A percentile compares a stretch with the other conserved stretches of the same genome.
Evolutionary conservation across 2,329 filamentous ascomycete genomes (phyloP).

Genomic region (Aspergillus tanneri): DNA sequence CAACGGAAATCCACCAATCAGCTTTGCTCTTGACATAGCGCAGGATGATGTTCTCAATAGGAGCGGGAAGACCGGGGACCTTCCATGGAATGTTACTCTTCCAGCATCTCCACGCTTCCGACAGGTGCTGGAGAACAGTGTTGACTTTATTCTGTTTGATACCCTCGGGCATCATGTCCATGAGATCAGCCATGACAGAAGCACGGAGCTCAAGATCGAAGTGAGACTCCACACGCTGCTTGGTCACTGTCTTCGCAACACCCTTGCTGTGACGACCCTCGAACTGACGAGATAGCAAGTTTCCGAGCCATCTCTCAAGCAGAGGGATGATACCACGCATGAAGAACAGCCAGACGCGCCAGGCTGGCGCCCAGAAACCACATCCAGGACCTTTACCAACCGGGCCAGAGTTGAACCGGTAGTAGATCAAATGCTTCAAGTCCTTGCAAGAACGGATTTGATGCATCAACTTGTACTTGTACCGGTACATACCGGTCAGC

Average conservation of each 20-base stretch:
- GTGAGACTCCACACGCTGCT: conserved; percentile 97
- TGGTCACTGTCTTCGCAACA: conserved; percentile 97
- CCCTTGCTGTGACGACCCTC: conserved; percentile 98
- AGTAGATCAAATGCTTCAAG: conserved; percentile 98
- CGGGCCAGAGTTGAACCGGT: conserved; percentile 94
- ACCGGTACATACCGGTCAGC: conserved; percentile 98
- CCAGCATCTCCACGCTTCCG: conserved; percentile 98
- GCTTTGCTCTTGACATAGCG: conserved; percentile 99
- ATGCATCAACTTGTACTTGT: conserved; percentile 99
- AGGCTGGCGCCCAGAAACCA: conserved; percentile 98
- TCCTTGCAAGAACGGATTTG: conserved; percentile 99
- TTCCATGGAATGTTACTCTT: conserved; percentile 99
- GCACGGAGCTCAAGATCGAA: conserved; percentile 96
- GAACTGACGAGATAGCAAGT: conserved; percentile 93
- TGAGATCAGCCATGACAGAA: conserved; percentile 97
- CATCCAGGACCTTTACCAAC: conserved; percentile 97
- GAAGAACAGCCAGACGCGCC: conserved; percentile 99
- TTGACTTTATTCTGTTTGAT: conserved; percentile 99
- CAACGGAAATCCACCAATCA: conserved; percentile 99
- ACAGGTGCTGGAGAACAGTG: conserved; percentile 93
- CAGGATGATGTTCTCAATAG: conserved; percentile 97
- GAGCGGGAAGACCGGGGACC: conserved; percentile 90
- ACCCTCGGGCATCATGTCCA: conserved; percentile 99
- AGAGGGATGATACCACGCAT: conserved; percentile 97
- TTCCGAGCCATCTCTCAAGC: conserved; percentile 94